Conservation (phyloP, 1,284 basidiomycete species). For the Cutaneotrichosporon cyanovorans region DNA sequence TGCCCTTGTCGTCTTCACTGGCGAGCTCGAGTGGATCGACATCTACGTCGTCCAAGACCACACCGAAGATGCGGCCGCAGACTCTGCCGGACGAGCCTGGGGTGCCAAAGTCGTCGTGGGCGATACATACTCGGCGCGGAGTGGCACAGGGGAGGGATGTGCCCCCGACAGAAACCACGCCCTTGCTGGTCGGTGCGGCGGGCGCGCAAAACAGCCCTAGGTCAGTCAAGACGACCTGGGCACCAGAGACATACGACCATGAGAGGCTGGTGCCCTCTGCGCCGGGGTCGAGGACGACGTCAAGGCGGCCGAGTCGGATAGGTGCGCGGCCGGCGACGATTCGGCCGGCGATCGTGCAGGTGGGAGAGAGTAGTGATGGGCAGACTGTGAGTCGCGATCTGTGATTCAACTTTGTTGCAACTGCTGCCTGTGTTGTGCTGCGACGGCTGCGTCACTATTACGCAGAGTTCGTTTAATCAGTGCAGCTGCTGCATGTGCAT, state of each 20-base stretch:
- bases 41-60: slow-evolving; percentile 6
- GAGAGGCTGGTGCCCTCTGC: slow-evolving; percentile 3
- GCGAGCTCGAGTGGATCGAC: slow-evolving; percentile 5
- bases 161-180: slow-evolving; percentile 5
- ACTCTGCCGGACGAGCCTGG: slow-evolving; percentile 1
- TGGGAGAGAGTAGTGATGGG: slow-evolving; percentile 64
- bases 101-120: not conserved
- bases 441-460: too few relatives aligned
- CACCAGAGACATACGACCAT: not conserved
- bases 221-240: not conserved
- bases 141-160: not conserved
- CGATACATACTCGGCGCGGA: not conserved
- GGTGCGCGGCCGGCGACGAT: slow-evolving; percentile 1
- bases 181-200: slow-evolving; percentile 1
- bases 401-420: slow-evolving; percentile 20
- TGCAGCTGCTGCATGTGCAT: too few relatives aligned
- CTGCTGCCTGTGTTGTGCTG: too few relatives aligned
- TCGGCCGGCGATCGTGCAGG: not conserved
- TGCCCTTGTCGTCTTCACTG: slow-evolving; percentile 2
- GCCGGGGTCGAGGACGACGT: not conserved
- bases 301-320: slow-evolving; percentile 2
- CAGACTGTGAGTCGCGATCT: slow-evolving; percentile 66
- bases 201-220: not conserved
- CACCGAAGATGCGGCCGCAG: slow-evolving; percentile 3
- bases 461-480: too few relatives aligned